Evolutionary conservation across 2,329 filamentous ascomycete genomes (phyloP).

Genomic region (Xylariaceae sp.): DNA sequence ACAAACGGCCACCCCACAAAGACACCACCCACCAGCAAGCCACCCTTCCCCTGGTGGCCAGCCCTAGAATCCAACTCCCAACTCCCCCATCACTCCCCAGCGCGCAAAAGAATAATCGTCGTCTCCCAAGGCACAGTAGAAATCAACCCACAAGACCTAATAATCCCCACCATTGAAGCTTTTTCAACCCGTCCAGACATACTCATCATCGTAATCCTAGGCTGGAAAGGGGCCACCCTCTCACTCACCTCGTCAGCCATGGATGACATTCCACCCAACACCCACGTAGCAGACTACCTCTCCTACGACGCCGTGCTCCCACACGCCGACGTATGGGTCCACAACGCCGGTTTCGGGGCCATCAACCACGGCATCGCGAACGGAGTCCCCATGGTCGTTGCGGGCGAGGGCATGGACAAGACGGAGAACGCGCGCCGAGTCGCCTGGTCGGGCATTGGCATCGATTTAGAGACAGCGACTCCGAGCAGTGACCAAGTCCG

Average conservation of each 20-base stretch:
- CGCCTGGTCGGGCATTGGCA: constrained; percentile 32
- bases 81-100: constrained; percentile 1
- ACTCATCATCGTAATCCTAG: constrained; percentile 35
- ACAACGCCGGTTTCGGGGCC: constrained; percentile 40
- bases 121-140: constrained; percentile 40
- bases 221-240: constrained; percentile 30
- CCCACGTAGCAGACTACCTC: constrained; percentile 34
- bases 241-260: not conserved
- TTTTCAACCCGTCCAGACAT: constrained; percentile 25
- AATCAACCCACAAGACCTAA: constrained; percentile 34
- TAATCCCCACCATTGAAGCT: constrained; percentile 35
- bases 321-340: constrained; percentile 35
- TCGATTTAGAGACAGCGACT: constrained; percentile 28
- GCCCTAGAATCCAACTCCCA: constrained; percentile 28
- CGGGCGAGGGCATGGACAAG: constrained; percentile 41
- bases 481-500: constrained; percentile 27
- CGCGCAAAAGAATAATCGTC: constrained; percentile 32
- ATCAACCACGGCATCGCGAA: constrained; percentile 38
- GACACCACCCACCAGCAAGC: not conserved
- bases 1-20: not conserved
- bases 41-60: constrained; percentile 32
- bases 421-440: constrained; percentile 35
- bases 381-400: constrained; percentile 38
- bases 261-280: constrained; percentile 20
- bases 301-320: constrained; percentile 37